Base-by-base conservation (phyloP, 169 alveolate genomes). In the Plasmodium malariae region DNA sequence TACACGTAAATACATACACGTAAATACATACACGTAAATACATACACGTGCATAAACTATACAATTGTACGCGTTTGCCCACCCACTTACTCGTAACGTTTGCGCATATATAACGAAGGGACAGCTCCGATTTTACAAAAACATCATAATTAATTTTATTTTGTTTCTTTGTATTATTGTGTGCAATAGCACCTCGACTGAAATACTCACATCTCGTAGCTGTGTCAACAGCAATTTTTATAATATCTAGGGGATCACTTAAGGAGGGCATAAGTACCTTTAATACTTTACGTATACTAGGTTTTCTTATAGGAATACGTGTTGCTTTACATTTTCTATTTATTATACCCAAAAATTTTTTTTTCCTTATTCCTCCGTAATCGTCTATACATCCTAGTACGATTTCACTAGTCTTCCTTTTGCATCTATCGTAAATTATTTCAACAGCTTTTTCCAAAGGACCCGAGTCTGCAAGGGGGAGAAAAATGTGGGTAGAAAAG, bases 191-290 rank as follows among this genome's bases (percentile, higher is more conserved):
- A 76, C 76, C 28, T n/a, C 68, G 76, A 36, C 36, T 12, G 54
- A 45, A 76, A 36, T 76, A 55, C 24, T 76, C 74, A 45, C 96
- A 94, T 36, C 96, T 34, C 2, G 94, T 86, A n/a, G 94, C 92
- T 1, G 91, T 63, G 74, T 94, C 96, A 21, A 94, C 93, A 7
- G 93, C 95, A 2, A 94, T 51, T 45, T 94, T 71, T 17, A 94
- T 51, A 7, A 92, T 86, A 21, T 94, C 96, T 14, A 94, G 60
- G 0, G 96, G 96, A 48, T 94, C 94, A 49, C 85, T 65, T 55
- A 88, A 89, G 0, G 95, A 87, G 2, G 94, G 73, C 89, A 92
- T 94, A 28, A 94, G 73, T 5, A 80, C 28, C 51, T 92, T 87
- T 68, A 94, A 45, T 6, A 89, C 55, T 32, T 89, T 89, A 17